Evolutionary conservation across 345 rosid species (phyloP), one percentile per base, ranked within the genome.

Genomic region (Pseudoturritis turrita): DNA sequence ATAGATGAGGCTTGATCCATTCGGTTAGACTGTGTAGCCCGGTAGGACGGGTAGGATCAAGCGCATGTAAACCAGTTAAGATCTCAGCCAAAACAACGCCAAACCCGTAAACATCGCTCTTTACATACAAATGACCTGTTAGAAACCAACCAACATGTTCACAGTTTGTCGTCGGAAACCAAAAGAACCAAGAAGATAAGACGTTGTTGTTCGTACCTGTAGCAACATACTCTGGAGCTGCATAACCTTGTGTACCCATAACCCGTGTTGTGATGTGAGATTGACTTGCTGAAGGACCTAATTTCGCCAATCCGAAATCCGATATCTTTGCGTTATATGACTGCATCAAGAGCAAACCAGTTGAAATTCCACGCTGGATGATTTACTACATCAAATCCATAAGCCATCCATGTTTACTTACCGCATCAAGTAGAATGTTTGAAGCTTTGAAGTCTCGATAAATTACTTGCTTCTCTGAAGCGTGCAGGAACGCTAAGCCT

Each of bases 211-310:
- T n/a, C 28, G 39, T 40, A 90, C 96, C 96, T 79, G 99, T 95
- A 41, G 96, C 91, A 40, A 95, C 96, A 80, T 95, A 95, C 69
- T 95, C 99, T 0, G 99, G 99, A 53, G 99, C 99, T 21, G 98
- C 97, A 66, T 95, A 95, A 68, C 99, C 99, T 9, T 82, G 59
- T 6, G 99, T 95, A 26, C 98, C 99, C 89, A 95, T 89, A 28
- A 95, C 88, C n/a, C 98, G 78, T 12, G 99, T 95, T 60, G 98
- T 91, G 14, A 95, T 86, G 36, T 95, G 99, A 50, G 99, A 95
- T 33, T 86, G 93, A 81, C 99, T 95, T 1, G 91, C 96, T 1
- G 99, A 91, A 80, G 98, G 99, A 60, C 99, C 99, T 57, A 88
- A 35, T 56, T 91, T 95, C 29, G 99, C 99, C 80, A 95, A 77